Base-by-base conservation (phyloP, 2,329 filamentous ascomycete species). In the Chaetomium sp. region DNA sequence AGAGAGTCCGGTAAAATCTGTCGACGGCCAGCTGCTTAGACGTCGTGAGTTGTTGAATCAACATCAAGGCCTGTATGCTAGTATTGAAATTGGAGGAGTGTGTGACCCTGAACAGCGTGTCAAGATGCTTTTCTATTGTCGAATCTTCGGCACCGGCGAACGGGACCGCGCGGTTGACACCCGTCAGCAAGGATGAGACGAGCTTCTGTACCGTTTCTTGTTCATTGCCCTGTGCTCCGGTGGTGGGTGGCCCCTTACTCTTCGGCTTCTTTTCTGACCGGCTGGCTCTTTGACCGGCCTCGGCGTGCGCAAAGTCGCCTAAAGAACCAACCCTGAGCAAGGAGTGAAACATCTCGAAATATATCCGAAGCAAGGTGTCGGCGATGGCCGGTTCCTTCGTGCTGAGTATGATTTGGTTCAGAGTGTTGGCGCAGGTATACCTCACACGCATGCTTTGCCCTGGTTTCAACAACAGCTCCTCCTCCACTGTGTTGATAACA, bases 81-180 rank as follows among this genome's bases (percentile, higher is more conserved):
- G 94, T 99, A 74, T 97, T 99, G 80, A 99, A 97, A 71, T 99
- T 99, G 55, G 92, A 90, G 0, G 92, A 97, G 72, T 99, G 94
- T 0, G 94, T 95, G 66, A 99, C 94, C 65, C 85, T 86, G 79
- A 96, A 99, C 33, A 99, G 80, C 3, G 92, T 96, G 68, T 97
- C 88, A 55, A 99, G 82, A 67, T 99, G 92, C 56, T 86, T 85
- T 66, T 95, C 89, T 62, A 97, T 82, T 79, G 83, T 84, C 44
- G 84, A 82, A 63, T 89, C 85, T 66, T 94, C 89, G 1, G 88
- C 84, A 61, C 87, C 86, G 9, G 91, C 88, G 70, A 96, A 99
- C 1, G 95, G 94, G 64, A 96, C 91, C 7, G 94, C 91, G 63
- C 94, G 88, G 71, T 99, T 99, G 61, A 99, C 90, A 64, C 94